Evolutionary conservation across 1,284 basidiomycete species (phyloP), one percentile per base, ranked within the genome.

Genomic region (Moniliella sp.): DNA sequence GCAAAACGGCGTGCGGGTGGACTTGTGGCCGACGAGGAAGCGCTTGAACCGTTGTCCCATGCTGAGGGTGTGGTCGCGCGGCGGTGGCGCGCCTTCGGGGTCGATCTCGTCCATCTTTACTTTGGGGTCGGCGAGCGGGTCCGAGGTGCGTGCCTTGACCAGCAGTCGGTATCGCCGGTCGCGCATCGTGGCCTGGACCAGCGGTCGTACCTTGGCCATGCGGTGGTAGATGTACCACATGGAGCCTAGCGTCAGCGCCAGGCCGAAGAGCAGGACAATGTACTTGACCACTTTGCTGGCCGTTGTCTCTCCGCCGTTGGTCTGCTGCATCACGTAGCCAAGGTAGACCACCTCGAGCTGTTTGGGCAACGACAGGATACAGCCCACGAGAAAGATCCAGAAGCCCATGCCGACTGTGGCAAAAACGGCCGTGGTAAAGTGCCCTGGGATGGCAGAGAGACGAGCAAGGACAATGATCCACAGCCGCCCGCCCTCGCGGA

Each of bases 181-280:
- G 35, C 78, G 72, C 52, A 86, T 74, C 29, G 27, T 30, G 1
- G 19, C 21, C 19, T 43, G 45, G 4, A 88, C 72, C 1, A 63
- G 56, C 0, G 75, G 70, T 45, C 81, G 76, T 15, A 72, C 75
- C 45, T 70, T 66, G 51, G 74, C 71, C 72, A 88, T 81, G 61
- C 73, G 61, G 33, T 61, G 64, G 47, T 72, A 72, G 48, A 88
- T 77, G 57, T 77, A 7, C n/a, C 8, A 7, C 7, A 23, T 23
- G 21, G 8, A 23, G n/a, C 8, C 8, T 7, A 23, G 21, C 21
- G 83, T 88, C 40, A 88, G 69, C 15, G 80, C 28, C 19, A 44
- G 41, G 26, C 43, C 38, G 30, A 46, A 39, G 13, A 42, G 34
- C 25, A 60, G 33, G 12, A 60, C 53, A 12, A 44, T 44, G 30